phyloP scores from a whole-genome alignment of 352 stramenopile species.

The Pythium sp. region DNA sequence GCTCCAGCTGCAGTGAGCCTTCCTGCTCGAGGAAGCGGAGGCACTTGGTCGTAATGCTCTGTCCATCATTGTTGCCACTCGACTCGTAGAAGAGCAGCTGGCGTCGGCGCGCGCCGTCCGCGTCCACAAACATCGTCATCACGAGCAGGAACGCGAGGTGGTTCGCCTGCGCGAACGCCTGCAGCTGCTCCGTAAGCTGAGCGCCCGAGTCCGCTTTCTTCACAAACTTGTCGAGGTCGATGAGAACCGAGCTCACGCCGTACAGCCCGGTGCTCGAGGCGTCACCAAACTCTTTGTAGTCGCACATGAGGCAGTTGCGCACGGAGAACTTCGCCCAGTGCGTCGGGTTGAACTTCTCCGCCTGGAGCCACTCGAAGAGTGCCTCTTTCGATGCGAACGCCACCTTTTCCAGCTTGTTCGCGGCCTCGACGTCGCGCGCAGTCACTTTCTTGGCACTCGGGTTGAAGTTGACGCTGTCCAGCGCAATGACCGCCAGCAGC shows the following conservation, averaged over 20 bases:
- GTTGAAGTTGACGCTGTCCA: slow-evolving; percentile 81
- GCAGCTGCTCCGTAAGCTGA: slow-evolving; percentile 29
- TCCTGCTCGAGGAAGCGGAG: slow-evolving; percentile 35
- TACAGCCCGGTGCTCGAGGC: slow-evolving; percentile 21
- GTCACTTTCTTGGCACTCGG: slow-evolving; percentile 78
- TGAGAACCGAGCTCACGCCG: slow-evolving; percentile 62
- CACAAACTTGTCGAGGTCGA: slow-evolving; percentile 51
- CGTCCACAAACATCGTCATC: slow-evolving; percentile 60
- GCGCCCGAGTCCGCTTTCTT: slow-evolving; percentile 32
- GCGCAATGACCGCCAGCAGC: slow-evolving; percentile 72
- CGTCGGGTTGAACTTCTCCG: slow-evolving; percentile 58
- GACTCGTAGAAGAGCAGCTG: slow-evolving; percentile 63
- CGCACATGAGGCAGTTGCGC: slow-evolving; percentile 63
- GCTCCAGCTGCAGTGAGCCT: slow-evolving; percentile 39
- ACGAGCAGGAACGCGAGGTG: slow-evolving; percentile 60
- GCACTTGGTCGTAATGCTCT: slow-evolving; percentile 29
- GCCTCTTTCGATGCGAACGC: slow-evolving; percentile 40
- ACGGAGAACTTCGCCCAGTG: slow-evolving; percentile 69
- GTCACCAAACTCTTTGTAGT: slow-evolving; percentile 75
- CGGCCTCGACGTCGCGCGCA: slow-evolving; percentile 42
- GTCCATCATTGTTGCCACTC: slow-evolving; percentile 16
- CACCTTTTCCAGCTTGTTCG: slow-evolving; percentile 35
- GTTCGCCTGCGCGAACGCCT: slow-evolving; percentile 43
- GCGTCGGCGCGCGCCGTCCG: slow-evolving; percentile 38
- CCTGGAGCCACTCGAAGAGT: slow-evolving; percentile 68